A percentile compares a stretch with the other conserved stretches of the same genome.
phyloP scores from a whole-genome alignment of 2,329 filamentous ascomycete genomes.

The Diaporthe australafricana region DNA sequence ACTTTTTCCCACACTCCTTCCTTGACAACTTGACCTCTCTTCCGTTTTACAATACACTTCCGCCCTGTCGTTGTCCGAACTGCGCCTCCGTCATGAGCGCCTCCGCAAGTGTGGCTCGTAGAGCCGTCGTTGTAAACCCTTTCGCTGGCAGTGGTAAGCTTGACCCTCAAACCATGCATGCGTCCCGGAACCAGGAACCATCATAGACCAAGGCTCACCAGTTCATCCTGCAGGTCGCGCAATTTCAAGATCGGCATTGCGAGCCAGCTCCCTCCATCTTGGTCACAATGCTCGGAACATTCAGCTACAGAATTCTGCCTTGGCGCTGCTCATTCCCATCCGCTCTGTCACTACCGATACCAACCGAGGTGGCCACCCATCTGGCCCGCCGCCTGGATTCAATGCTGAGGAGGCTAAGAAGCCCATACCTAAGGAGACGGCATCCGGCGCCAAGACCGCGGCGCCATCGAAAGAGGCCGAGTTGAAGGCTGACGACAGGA shows the following conservation, averaged over 20 bases:
- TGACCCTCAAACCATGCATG: slow-evolving; percentile 15
- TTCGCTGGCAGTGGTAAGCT: slow-evolving; percentile 61
- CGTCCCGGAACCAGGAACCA: not conserved
- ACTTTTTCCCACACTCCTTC: slow-evolving; percentile 3
- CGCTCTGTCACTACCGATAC: slow-evolving; percentile 70
- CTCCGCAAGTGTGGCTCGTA: slow-evolving; percentile 65
- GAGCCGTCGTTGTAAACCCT: slow-evolving; percentile 65
- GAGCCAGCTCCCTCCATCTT: slow-evolving; percentile 59
- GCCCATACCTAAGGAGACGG: slow-evolving; percentile 72
- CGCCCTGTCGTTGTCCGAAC: not conserved
- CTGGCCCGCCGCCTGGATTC: slow-evolving; percentile 87
- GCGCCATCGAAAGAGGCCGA: slow-evolving; percentile 47
- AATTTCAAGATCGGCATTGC: slow-evolving; percentile 57
- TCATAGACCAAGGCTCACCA: slow-evolving; percentile 43
- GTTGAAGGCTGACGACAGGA: slow-evolving; percentile 46
- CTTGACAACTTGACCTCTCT: not conserved
- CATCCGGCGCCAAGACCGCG: slow-evolving; percentile 49
- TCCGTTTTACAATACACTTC: not conserved
- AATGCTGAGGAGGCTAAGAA: slow-evolving; percentile 92
- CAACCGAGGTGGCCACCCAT: slow-evolving; percentile 60
- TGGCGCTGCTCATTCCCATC: slow-evolving; percentile 68
- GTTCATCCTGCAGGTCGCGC: slow-evolving; percentile 52
- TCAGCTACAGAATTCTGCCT: slow-evolving; percentile 58
- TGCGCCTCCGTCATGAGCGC: slow-evolving; percentile 60
- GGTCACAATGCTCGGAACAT: slow-evolving; percentile 59